Evolutionary conservation across 805 yeast species (phyloP).

Genomic region (Hemisphaericaspora nanyangensis): DNA sequence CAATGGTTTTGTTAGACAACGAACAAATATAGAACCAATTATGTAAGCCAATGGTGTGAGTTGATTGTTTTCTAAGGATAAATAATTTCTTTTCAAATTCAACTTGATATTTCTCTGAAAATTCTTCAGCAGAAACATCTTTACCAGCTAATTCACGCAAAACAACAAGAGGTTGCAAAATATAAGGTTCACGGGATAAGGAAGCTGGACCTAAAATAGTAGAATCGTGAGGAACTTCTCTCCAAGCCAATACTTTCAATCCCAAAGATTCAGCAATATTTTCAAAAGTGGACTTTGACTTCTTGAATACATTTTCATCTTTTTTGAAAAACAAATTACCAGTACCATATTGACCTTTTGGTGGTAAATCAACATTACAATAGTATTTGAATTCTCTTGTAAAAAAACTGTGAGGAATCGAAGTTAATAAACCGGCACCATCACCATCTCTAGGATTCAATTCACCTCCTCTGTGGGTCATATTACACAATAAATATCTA

Average conservation of each 20-base stretch:
- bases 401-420: conserved; percentile 88
- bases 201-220: conserved; percentile 94
- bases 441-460: conserved; percentile 98
- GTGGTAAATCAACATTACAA: conserved; percentile 66
- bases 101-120: conserved; percentile 52
- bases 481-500: conserved; percentile 80
- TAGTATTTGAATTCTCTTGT: conserved; percentile 75
- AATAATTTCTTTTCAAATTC: conserved; percentile 80
- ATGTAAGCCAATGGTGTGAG: conserved; percentile 88
- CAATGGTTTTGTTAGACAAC: conserved; percentile 80
- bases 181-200: conserved; percentile 84
- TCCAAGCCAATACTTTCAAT: conserved; percentile 87
- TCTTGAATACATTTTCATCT: conserved; percentile 64
- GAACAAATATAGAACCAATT: conserved; percentile 98
- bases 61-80: conserved; percentile 82
- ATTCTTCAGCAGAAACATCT: conserved; percentile 47
- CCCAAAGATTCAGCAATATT: conserved; percentile 73
- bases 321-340: conserved; percentile 94
- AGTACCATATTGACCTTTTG: conserved; percentile 84
- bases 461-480: conserved; percentile 99
- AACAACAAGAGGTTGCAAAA: conserved; percentile 91
- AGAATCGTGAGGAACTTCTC: conserved; percentile 93
- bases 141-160: conserved; percentile 34
- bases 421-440: conserved; percentile 96
- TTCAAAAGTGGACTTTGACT: conserved; percentile 76